Evolutionary conservation across 306 rosid species (phyloP).

Genomic region (Lotus japonicus): DNA sequence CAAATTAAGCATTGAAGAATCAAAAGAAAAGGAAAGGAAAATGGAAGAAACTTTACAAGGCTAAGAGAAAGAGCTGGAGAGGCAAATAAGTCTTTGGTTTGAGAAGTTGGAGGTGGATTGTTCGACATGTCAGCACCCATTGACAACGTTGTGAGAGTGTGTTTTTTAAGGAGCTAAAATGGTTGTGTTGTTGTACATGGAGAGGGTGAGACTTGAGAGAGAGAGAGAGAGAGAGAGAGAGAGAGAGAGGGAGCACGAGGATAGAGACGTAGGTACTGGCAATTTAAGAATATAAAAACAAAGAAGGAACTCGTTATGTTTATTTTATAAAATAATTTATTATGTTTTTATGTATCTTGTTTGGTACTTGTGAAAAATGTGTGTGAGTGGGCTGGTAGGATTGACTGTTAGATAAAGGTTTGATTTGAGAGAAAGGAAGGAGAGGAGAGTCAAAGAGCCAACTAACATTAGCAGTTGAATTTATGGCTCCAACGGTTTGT

Average conservation of each 20-base stretch:
- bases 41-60: conserved; percentile 41
- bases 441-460: conserved; percentile 24
- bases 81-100: conserved; percentile 74
- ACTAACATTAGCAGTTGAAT: conserved; percentile 69
- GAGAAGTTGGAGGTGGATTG: conserved; percentile 68
- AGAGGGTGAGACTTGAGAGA: conserved; percentile 4
- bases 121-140: conserved; percentile 96
- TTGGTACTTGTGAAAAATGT: conserved; percentile 8
- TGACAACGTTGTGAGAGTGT: conserved; percentile 27
- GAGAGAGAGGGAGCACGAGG: not conserved
- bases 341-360: not conserved
- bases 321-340: not conserved
- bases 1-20: not conserved
- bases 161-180: conserved; percentile 26
- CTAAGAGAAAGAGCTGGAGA: conserved; percentile 97
- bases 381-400: conserved; percentile 58
- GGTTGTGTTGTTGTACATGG: conserved; percentile 12
- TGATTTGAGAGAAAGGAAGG: not conserved
- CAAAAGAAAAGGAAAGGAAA: not conserved
- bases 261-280: conserved; percentile 20
- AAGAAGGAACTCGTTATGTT: conserved; percentile 36
- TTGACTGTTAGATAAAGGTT: conserved; percentile 76
- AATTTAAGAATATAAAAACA: conserved; percentile 96
- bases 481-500: conserved; percentile 50
- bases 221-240: not conserved